Conservation (phyloP, 148 eudicot species). For the Mesembryanthemum crystallinum region DNA sequence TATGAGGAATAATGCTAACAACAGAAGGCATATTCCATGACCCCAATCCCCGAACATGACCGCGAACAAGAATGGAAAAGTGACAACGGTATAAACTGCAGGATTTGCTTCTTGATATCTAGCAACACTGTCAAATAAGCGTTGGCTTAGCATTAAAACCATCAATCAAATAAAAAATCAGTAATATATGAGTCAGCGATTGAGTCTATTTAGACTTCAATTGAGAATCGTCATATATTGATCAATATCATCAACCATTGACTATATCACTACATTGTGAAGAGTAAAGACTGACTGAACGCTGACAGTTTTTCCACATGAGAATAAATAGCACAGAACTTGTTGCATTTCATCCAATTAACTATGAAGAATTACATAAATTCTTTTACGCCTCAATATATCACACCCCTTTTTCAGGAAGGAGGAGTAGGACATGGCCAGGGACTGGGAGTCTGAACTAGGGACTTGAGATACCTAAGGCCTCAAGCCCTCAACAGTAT, state of each 20-base stretch:
- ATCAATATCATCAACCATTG: not conserved
- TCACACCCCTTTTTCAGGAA: not conserved
- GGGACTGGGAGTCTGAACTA: not conserved
- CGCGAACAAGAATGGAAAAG: constrained; percentile 97
- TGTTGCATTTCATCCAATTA: not conserved
- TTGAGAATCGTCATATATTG: not conserved
- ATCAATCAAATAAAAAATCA: not conserved
- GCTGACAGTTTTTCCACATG: too few relatives aligned
- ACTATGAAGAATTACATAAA: not conserved
- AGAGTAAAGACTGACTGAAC: too few relatives aligned
- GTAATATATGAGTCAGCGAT: not conserved
- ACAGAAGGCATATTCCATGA: constrained; percentile 90
- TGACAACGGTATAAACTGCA: constrained; percentile 84
- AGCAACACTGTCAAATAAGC: constrained; percentile 68
- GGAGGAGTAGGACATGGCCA: too few relatives aligned
- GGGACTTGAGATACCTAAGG: not conserved
- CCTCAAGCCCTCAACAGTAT: not conserved
- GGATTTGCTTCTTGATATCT: constrained; percentile 98
- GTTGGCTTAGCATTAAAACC: not conserved
- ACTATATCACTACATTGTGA: too few relatives aligned
- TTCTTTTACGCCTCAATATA: not conserved
- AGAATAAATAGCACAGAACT: not conserved
- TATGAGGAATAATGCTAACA: constrained; percentile 80
- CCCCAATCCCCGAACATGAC: constrained; percentile 99
- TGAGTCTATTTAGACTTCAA: constrained; percentile 1